A percentile compares a stretch with the other conserved stretches of the same genome.
Evolutionary conservation across 257 asterid genomes (phyloP).

Genomic region (Cordia subcordata): DNA sequence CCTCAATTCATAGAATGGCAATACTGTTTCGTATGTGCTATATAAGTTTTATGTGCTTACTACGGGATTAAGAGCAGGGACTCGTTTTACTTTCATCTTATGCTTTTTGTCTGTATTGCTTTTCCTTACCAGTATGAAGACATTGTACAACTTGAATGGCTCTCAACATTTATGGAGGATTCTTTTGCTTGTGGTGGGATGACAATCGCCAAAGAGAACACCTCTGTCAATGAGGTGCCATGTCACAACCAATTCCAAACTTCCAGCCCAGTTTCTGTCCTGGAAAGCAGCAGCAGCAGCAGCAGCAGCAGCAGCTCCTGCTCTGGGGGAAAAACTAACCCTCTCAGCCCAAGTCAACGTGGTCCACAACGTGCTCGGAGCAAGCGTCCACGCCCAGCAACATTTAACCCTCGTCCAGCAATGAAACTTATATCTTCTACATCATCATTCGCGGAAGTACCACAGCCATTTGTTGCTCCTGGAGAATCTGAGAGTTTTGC

Average conservation of each 20-base stretch:
- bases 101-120: not conserved
- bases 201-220: slow-evolving; percentile 49
- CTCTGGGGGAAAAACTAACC: slow-evolving; percentile 44
- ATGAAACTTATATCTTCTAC: slow-evolving; percentile 46
- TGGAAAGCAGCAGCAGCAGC: slow-evolving; percentile 76
- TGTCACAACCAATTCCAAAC: slow-evolving; percentile 44
- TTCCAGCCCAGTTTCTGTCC: slow-evolving; percentile 71
- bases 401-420: slow-evolving; percentile 53
- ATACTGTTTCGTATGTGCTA: not conserved
- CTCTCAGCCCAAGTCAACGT: slow-evolving; percentile 44
- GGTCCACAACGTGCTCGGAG: slow-evolving; percentile 86
- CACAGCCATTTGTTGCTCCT: slow-evolving; percentile 28
- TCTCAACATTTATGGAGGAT: slow-evolving; percentile 75
- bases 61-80: no score
- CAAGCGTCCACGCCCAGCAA: slow-evolving; percentile 79
- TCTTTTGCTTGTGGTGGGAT: slow-evolving; percentile 60
- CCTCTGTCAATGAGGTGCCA: slow-evolving; percentile 21
- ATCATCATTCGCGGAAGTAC: slow-evolving; percentile 26
- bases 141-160: slow-evolving; percentile 55
- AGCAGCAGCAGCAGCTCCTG: slow-evolving; percentile 26
- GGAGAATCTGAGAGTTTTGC: slow-evolving; percentile 34
- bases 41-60: no score
- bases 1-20: no score
- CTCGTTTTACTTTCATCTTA: no score
- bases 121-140: slow-evolving; percentile 62